Conservation (phyloP, 2,329 filamentous ascomycete genomes). For the Xylaria sp. region DNA sequence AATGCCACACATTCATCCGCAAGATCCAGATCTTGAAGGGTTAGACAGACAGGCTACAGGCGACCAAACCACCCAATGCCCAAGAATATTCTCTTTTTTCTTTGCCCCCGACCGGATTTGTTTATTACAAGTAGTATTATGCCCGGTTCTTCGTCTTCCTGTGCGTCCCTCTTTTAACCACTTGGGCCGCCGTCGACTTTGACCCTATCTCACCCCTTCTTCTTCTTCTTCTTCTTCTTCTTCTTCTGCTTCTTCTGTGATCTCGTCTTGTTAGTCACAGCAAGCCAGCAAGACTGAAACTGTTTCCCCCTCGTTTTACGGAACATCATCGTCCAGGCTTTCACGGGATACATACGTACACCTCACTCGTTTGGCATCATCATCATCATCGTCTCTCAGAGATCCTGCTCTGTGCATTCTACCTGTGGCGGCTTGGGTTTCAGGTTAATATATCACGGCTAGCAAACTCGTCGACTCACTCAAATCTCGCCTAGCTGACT, state of each 20-base stretch:
- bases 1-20: constrained; percentile 17
- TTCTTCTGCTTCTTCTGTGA: neutral
- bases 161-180: constrained; percentile 2
- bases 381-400: neutral
- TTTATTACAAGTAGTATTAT: constrained; percentile 2
- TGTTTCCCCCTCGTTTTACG: neutral
- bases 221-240: constrained; percentile 7
- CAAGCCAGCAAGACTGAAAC: neutral
- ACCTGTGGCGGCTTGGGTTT: constrained; percentile 1
- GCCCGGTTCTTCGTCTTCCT: constrained; percentile 2
- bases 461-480: neutral
- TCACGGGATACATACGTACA: neutral
- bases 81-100: neutral
- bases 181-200: neutral
- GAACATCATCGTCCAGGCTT: neutral
- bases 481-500: neutral
- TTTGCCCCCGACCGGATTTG: constrained; percentile 10
- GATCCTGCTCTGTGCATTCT: neutral
- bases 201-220: neutral
- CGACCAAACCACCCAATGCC: constrained; percentile 1
- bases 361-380: neutral
- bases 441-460: neutral
- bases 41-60: constrained; percentile 2
- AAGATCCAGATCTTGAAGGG: constrained; percentile 18
- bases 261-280: neutral